These are phyloP conservation scores for Debaryomycetaceae sp. DNA, from an alignment of 1,139 yeast species.

Conservation along the genomic window DNA sequence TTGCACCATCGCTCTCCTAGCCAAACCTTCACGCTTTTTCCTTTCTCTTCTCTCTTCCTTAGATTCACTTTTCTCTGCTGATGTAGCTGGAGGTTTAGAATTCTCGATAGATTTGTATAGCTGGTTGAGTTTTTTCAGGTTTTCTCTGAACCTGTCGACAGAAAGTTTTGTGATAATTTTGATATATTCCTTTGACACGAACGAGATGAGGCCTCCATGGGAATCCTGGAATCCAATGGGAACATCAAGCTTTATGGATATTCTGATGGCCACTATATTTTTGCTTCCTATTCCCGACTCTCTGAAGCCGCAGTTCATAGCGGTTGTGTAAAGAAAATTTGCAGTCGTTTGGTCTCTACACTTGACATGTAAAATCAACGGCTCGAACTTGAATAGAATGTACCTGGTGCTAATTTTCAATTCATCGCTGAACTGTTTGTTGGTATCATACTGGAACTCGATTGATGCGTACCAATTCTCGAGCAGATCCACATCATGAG, in stretches of 20 bases:
- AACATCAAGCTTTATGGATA: conserved; percentile 64
- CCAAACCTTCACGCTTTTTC: conserved; percentile 60
- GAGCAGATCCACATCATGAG: conserved; percentile 58
- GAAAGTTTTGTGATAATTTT: conserved; percentile 47
- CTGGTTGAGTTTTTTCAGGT: conserved; percentile 50
- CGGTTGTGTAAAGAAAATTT: conserved; percentile 56
- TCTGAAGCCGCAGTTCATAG: conserved; percentile 83
- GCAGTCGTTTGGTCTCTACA: conserved; percentile 64
- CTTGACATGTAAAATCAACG: conserved; percentile 78
- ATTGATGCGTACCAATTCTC: conserved; percentile 46
- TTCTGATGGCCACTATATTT: conserved; percentile 73
- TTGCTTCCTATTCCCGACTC: conserved; percentile 84
- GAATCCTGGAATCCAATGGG: conserved; percentile 61
- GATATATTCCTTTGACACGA: conserved; percentile 51
- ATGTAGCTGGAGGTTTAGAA: conserved; percentile 12
- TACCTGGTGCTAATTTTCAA: conserved; percentile 37
- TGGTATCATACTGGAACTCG: conserved; percentile 19
- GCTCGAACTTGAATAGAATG: conserved; percentile 75
- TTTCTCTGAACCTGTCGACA: conserved; percentile 60
- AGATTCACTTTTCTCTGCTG: conserved; percentile 19
- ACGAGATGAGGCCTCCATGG: conserved; percentile 24
- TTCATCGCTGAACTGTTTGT: conserved; percentile 5
- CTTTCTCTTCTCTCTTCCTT: conserved; percentile 58
- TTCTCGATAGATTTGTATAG: conserved; percentile 41
- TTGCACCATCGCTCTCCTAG: conserved; percentile 36